Percentiles rank a stretch among this genome's conserved stretches.
phyloP scores from a whole-genome alignment of 768 basidiomycete genomes.

The Boletus patriciae region DNA sequence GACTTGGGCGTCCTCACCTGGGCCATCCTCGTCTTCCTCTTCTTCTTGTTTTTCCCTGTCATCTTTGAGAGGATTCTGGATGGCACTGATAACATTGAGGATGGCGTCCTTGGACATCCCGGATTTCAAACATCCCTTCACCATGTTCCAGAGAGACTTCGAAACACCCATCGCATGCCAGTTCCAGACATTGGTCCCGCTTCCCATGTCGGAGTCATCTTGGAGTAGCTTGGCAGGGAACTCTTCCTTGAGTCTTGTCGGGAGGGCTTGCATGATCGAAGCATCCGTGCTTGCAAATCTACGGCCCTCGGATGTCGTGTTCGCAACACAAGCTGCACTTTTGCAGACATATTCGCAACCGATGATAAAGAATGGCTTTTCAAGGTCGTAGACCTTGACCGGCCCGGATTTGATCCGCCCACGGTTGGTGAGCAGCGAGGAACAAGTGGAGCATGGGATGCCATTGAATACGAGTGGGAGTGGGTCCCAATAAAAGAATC shows the following conservation, averaged over 20 bases:
- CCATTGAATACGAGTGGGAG: conserved; percentile 82
- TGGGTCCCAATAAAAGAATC: conserved; percentile 87
- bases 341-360: conserved; percentile 80
- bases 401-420: conserved; percentile 76
- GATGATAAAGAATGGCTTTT: conserved; percentile 79
- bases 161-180: conserved; percentile 78
- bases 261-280: conserved; percentile 69
- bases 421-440: conserved; percentile 57
- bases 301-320: conserved; percentile 52
- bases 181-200: conserved; percentile 64
- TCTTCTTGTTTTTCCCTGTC: conserved; percentile 38
- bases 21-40: conserved; percentile 34
- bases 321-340: conserved; percentile 46
- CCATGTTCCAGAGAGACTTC: conserved; percentile 70
- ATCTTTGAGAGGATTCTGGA: conserved; percentile 45
- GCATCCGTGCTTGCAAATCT: conserved; percentile 72
- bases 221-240: conserved; percentile 66
- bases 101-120: conserved; percentile 65
- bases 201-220: conserved; percentile 57
- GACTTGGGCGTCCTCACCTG: conserved; percentile 32
- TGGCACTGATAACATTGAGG: conserved; percentile 54
- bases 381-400: conserved; percentile 76
- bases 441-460: conserved; percentile 69
- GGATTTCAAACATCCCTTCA: conserved; percentile 53
- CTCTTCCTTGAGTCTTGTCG: conserved; percentile 66